Conservation (phyloP, 2,329 filamentous ascomycete species). For the Ophiostoma tasmaniense region DNA sequence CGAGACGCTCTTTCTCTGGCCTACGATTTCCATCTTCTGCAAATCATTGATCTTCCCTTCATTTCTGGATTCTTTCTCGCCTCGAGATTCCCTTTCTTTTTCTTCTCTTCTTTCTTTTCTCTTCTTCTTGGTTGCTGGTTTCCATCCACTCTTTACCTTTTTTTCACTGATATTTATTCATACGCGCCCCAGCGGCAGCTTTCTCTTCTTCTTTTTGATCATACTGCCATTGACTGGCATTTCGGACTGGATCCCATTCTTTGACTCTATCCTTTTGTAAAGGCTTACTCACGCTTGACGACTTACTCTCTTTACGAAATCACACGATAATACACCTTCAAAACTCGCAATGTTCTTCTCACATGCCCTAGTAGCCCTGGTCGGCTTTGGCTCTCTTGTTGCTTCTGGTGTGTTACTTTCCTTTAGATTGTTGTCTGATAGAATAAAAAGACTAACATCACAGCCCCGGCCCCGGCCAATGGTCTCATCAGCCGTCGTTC, state of each 20-base stretch:
- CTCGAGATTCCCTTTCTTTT: conserved; percentile 4
- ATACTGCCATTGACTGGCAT: conserved; percentile 6
- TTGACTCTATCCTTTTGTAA: conserved; percentile 18
- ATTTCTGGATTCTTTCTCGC: conserved; percentile 2
- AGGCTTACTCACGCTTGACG: conserved; percentile 7
- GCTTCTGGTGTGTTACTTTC: conserved; percentile 24
- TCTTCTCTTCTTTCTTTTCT: conserved; percentile 4
- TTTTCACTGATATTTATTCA: conserved; percentile 7
- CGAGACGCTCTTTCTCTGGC: neutral
- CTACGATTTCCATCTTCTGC: neutral
- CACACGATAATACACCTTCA: neutral
- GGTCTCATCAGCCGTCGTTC: neutral
- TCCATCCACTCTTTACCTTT: conserved; percentile 3
- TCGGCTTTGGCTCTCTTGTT: conserved; percentile 25
- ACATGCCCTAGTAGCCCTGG: conserved; percentile 25
- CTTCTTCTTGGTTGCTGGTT: conserved; percentile 9
- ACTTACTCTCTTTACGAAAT: neutral
- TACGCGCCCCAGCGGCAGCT: conserved; percentile 23
- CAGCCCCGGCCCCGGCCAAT: neutral
- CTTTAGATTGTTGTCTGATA: too few relatives aligned
- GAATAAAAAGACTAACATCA: neutral
- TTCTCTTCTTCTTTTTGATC: neutral
- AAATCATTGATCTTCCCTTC: conserved; percentile 17
- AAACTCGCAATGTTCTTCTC: conserved; percentile 22
- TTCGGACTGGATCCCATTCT: conserved; percentile 6